Conservation (phyloP, 352 stramenopile genomes). For the Phytophthora pistaciae region DNA sequence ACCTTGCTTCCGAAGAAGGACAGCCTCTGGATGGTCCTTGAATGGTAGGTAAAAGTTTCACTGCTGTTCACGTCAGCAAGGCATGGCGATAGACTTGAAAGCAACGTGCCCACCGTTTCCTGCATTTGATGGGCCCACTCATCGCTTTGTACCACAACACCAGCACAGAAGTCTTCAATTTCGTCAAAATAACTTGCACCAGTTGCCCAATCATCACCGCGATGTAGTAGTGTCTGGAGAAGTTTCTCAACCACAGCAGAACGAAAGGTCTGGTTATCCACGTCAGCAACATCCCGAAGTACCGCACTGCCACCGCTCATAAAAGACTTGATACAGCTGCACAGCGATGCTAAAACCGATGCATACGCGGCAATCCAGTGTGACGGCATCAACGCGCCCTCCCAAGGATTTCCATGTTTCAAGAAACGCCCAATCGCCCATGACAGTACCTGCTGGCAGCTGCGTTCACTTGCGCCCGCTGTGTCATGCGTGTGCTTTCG, state of each 20-base stretch:
- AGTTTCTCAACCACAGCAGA: constrained; percentile 31
- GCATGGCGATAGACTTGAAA: constrained; percentile 26
- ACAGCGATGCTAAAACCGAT: constrained; percentile 37
- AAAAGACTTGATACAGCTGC: constrained; percentile 31
- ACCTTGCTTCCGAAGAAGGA: constrained; percentile 47
- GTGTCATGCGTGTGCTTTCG: constrained; percentile 37
- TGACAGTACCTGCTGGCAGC: constrained; percentile 36
- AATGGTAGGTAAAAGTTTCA: constrained; percentile 26
- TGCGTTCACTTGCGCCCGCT: constrained; percentile 4
- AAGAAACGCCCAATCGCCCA: constrained; percentile 54
- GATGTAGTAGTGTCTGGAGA: constrained; percentile 27
- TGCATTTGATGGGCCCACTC: constrained; percentile 35
- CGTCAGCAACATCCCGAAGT: constrained; percentile 27
- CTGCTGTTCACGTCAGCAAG: constrained; percentile 22
- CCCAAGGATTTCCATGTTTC: constrained; percentile 35
- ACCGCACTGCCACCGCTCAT: constrained; percentile 15
- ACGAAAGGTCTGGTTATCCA: constrained; percentile 33
- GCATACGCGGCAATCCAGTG: constrained; percentile 35
- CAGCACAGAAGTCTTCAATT: constrained; percentile 42
- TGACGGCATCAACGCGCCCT: constrained; percentile 9
- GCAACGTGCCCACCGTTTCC: constrained; percentile 19
- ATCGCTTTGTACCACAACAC: constrained; percentile 19
- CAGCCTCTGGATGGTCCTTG: constrained; percentile 22
- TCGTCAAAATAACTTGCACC: constrained; percentile 20
- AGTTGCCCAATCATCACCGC: constrained; percentile 16